These are phyloP conservation scores for Rhytidhysteron rufulum DNA, from an alignment of 2,329 filamentous ascomycete genomes.

Conservation along the genomic window DNA sequence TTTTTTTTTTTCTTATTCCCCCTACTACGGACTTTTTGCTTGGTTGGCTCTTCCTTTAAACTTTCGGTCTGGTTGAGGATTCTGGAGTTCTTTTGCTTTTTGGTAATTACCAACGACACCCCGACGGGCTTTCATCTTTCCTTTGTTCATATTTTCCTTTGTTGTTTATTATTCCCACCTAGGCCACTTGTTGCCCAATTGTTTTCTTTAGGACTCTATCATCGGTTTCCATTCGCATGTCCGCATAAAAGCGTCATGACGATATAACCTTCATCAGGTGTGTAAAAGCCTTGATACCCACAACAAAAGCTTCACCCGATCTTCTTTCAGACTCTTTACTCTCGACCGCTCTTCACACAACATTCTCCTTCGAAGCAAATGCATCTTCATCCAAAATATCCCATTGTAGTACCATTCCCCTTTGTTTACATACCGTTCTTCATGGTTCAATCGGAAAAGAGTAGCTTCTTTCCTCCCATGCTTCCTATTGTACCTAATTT, in stretches of 20 bases:
- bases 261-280: slow-evolving; percentile 1
- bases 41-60: too few species aligned
- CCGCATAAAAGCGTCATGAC: slow-evolving; percentile 1
- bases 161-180: too few species aligned
- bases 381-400: neutral
- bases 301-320: slow-evolving; percentile 1
- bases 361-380: slow-evolving; percentile 1
- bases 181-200: slow-evolving; percentile 22
- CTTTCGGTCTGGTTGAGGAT: slow-evolving; percentile 6
- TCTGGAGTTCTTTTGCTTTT: slow-evolving; percentile 11
- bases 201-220: neutral
- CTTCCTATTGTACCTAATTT: slow-evolving; percentile 20
- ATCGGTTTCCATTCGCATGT: slow-evolving; percentile 2
- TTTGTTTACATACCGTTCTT: slow-evolving; percentile 9
- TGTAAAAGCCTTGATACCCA: neutral
- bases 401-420: slow-evolving; percentile 5
- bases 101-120: slow-evolving; percentile 22
- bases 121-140: slow-evolving; percentile 29
- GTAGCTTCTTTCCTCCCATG: slow-evolving; percentile 8
- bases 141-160: slow-evolving; percentile 35
- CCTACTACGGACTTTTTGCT: too few species aligned
- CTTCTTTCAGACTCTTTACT: slow-evolving; percentile 1
- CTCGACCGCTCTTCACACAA: neutral
- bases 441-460: slow-evolving; percentile 5
- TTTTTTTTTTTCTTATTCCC: too few species aligned